Conservation (phyloP, 805 yeast genomes). For the Candida cerambycidarum region DNA sequence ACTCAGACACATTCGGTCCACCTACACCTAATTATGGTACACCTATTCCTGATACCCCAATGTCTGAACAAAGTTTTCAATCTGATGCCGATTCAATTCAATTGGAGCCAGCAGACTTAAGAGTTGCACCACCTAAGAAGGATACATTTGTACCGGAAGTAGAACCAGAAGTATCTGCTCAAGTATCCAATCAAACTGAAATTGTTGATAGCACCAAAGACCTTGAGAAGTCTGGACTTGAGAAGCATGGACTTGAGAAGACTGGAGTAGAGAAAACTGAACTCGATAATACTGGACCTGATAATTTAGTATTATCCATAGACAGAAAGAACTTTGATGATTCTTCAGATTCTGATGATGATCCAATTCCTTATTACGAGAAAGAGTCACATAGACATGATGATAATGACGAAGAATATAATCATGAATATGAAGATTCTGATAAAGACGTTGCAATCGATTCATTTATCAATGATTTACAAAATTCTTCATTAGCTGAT, state of each 20-base stretch:
- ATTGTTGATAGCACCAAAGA: background rate
- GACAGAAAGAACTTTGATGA: constrained; percentile 18
- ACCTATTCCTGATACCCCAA: constrained; percentile 29
- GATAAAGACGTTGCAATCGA: constrained; percentile 29
- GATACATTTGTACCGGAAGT: background rate
- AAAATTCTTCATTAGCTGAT: constrained; percentile 19
- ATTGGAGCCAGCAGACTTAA: constrained; percentile 31
- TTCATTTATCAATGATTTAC: constrained; percentile 37
- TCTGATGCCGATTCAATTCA: constrained; percentile 44
- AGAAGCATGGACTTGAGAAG: too few relatives aligned
- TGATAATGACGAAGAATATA: constrained; percentile 7
- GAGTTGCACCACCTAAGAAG: constrained; percentile 15
- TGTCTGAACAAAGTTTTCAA: constrained; percentile 34
- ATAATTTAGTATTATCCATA: constrained; percentile 22
- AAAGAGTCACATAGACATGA: constrained; percentile 7
- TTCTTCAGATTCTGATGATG: constrained; percentile 11
- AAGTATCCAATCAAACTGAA: background rate
- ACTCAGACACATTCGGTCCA: constrained; percentile 17
- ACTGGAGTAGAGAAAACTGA: too few relatives aligned
- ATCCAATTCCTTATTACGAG: constrained; percentile 18
- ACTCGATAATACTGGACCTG: background rate
- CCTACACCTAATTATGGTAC: constrained; percentile 32
- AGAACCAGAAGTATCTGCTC: background rate
- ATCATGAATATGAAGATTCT: too few relatives aligned
- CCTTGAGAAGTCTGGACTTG: background rate